phyloP scores from a whole-genome alignment of 2,329 filamentous ascomycete species.

The Microcyclosporella mali region DNA sequence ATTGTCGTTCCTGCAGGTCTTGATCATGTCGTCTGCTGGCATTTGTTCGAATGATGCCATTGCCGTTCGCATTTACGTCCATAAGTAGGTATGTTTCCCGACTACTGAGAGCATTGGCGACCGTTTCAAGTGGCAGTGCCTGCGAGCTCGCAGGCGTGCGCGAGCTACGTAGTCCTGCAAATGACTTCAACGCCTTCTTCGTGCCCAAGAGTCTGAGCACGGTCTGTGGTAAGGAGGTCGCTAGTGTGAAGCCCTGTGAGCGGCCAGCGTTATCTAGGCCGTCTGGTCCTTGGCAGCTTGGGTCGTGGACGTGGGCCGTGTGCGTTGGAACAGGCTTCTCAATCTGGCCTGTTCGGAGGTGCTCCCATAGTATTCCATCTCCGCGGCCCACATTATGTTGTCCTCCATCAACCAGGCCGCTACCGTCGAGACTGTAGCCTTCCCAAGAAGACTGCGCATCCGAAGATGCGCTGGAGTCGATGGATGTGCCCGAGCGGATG shows the following conservation, averaged over 20 bases:
- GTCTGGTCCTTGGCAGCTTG: conserved; percentile 1
- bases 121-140: conserved; percentile 1
- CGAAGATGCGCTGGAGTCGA: neutral
- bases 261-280: conserved; percentile 2
- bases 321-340: conserved; percentile 18
- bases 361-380: conserved; percentile 17
- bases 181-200: conserved; percentile 14
- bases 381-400: conserved; percentile 1
- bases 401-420: neutral
- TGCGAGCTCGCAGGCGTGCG: conserved; percentile 5
- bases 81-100: neutral
- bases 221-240: conserved; percentile 6
- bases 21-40: neutral
- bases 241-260: conserved; percentile 1
- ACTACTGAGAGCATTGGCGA: neutral
- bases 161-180: conserved; percentile 6
- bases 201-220: conserved; percentile 16
- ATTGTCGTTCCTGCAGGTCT: no score
- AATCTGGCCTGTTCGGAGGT: conserved; percentile 15
- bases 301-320: conserved; percentile 17
- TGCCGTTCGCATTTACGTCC: neutral
- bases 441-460: neutral
- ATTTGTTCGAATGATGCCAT: neutral
- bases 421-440: neutral
- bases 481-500: no score